These are phyloP conservation scores for Murraya koenigii DNA, from an alignment of 345 rosid species.

Conservation along the genomic window DNA sequence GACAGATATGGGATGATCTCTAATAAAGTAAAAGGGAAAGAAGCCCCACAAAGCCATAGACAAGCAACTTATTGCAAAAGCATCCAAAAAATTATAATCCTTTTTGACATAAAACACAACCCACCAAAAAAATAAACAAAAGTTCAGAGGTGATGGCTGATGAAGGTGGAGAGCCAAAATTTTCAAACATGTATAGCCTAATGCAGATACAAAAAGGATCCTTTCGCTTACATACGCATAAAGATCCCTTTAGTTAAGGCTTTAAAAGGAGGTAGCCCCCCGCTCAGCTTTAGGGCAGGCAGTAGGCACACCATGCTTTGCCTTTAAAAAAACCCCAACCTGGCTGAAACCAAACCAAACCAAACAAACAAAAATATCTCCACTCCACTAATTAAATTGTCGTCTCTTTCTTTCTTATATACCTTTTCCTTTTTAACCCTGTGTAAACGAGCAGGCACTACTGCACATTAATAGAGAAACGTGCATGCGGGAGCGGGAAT, in stretches of 20 bases:
- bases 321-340: constrained; percentile 1
- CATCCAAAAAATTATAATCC: background rate
- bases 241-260: constrained; percentile 11
- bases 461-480: constrained; percentile 12
- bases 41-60: background rate
- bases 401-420: background rate
- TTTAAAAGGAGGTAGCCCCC: background rate
- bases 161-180: constrained; percentile 2
- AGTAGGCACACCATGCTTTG: constrained; percentile 28
- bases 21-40: background rate
- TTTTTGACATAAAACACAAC: constrained; percentile 6
- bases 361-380: background rate
- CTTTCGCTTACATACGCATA: background rate
- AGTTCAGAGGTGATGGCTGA: background rate
- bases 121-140: constrained; percentile 11
- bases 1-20: background rate
- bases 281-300: constrained; percentile 31
- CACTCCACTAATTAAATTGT: background rate
- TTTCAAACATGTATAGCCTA: background rate
- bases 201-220: background rate
- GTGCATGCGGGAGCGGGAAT: constrained; percentile 35
- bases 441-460: constrained; percentile 31
- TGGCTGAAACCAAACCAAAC: background rate
- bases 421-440: background rate
- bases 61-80: constrained; percentile 2